Evolutionary conservation across 2,329 filamentous ascomycete species (phyloP).

Genomic region (Claviceps capensis): DNA sequence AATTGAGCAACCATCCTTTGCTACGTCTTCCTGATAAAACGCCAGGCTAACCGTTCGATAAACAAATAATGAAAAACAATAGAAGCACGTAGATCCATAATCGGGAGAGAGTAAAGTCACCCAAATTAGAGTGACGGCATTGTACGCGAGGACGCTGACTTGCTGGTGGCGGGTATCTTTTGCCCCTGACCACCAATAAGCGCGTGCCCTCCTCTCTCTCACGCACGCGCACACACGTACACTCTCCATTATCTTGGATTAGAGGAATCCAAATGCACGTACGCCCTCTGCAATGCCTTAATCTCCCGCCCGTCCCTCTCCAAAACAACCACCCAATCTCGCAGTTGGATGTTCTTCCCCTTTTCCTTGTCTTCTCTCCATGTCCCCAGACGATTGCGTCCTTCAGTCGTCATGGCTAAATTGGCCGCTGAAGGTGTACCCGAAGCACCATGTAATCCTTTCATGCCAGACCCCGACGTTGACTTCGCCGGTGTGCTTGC

Average conservation of each 20-base stretch:
- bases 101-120: background rate
- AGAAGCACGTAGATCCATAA: background rate
- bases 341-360: slow-evolving; percentile 66
- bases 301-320: slow-evolving; percentile 63
- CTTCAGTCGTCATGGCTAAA: slow-evolving; percentile 38
- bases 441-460: slow-evolving; percentile 19
- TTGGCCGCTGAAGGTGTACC: slow-evolving; percentile 17
- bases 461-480: slow-evolving; percentile 17
- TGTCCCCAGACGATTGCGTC: slow-evolving; percentile 52
- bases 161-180: background rate
- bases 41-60: slow-evolving; percentile 1
- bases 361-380: slow-evolving; percentile 68
- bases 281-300: slow-evolving; percentile 46
- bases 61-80: background rate
- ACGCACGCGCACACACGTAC: background rate
- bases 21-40: slow-evolving; percentile 4
- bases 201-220: background rate
- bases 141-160: background rate
- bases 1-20: slow-evolving; percentile 3
- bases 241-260: slow-evolving; percentile 24
- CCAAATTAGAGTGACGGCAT: background rate
- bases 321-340: slow-evolving; percentile 68
- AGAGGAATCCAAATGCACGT: slow-evolving; percentile 36
- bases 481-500: slow-evolving; percentile 34
- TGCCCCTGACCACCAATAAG: slow-evolving; percentile 1